phyloP scores from a whole-genome alignment of 2,329 filamentous ascomycete species.

The Endocalyx cinctus region DNA sequence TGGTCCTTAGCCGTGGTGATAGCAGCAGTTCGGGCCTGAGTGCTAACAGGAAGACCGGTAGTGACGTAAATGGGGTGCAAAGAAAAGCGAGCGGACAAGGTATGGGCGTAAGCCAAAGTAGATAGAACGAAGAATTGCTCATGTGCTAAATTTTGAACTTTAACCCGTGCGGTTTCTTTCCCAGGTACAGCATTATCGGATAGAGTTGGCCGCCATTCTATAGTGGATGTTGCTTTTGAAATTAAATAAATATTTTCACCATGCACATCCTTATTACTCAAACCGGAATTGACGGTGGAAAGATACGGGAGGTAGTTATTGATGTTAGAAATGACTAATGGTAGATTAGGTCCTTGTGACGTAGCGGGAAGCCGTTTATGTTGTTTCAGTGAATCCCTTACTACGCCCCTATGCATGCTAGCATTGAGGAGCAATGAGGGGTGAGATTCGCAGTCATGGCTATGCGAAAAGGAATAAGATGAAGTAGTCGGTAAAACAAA shows the following conservation, averaged over 20 bases:
- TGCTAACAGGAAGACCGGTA: slow-evolving; percentile 52
- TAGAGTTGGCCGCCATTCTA: slow-evolving; percentile 84
- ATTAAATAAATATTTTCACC: slow-evolving; percentile 64
- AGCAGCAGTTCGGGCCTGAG: slow-evolving; percentile 63
- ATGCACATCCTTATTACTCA: slow-evolving; percentile 48
- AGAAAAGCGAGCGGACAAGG: slow-evolving; percentile 65
- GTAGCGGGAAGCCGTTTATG: slow-evolving; percentile 78
- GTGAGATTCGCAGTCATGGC: slow-evolving; percentile 75
- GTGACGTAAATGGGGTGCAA: slow-evolving; percentile 71
- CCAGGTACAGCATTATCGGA: slow-evolving; percentile 59
- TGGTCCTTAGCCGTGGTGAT: slow-evolving; percentile 72
- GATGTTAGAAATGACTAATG: slow-evolving; percentile 63
- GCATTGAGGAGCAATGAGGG: slow-evolving; percentile 81
- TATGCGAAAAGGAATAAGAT: slow-evolving; percentile 73
- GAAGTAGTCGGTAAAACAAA: slow-evolving; percentile 89
- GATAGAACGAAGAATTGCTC: slow-evolving; percentile 78
- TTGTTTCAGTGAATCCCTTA: slow-evolving; percentile 79
- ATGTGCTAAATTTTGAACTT: slow-evolving; percentile 70
- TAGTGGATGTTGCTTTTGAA: slow-evolving; percentile 54
- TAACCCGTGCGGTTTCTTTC: slow-evolving; percentile 61
- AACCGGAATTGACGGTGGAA: slow-evolving; percentile 67
- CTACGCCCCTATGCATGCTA: slow-evolving; percentile 76
- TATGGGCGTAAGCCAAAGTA: slow-evolving; percentile 70
- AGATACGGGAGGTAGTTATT: slow-evolving; percentile 81
- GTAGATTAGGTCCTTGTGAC: slow-evolving; percentile 67